Evolutionary conservation across 129 eudicot genomes (phyloP), one percentile per base, ranked within the genome.

Genomic region (Glebionis coronaria): DNA sequence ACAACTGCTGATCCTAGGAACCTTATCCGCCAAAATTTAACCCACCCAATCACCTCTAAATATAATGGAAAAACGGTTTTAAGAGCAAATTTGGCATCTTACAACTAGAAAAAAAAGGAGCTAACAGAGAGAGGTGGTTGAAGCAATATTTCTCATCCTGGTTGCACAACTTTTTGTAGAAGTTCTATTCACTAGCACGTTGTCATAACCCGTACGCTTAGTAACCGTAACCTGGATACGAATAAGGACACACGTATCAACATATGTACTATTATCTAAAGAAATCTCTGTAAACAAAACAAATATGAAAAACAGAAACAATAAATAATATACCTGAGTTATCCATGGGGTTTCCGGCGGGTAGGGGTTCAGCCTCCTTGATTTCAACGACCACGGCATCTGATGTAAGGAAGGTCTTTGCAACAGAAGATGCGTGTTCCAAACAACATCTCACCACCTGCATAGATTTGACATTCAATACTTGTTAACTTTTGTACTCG

Each of bases 301-400:
- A 27, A 58, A 58, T 58, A 9, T 58, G 31, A 67, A 49, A 49
- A 42, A 61, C 12, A 50, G 20, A 71, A 49, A 19, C 50, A 50
- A 0, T 18, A n/a, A 12, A 51, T 21, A 6, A 75, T 18, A 55
- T 63, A 74, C 78, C 80, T 11, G 81, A 76, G 65, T 76, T 76
- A 54, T 76, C 81, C 81, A 76, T 76, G 56, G 81, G 81, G 81
- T 55, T 76, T 28, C 71, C 81, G 3, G 51, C 58, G 6, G 57
- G 60, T 3, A 45, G 7, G 13, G 81, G 76, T 70, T 76, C 81
- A 19, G 76, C 65, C 71, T 76, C 81, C 51, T 65, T 65, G 76
- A 76, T 76, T 40, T 87, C 95, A 54, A 76, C 81, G 13, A 87
- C 95, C 59, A 87, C 88, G 0, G 95, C 90, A 72, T 87, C 90